A percentile compares a stretch with the other conserved stretches of the same genome.
phyloP scores from a whole-genome alignment of 2,329 filamentous ascomycete species.

The Stromatinia cepivora region DNA sequence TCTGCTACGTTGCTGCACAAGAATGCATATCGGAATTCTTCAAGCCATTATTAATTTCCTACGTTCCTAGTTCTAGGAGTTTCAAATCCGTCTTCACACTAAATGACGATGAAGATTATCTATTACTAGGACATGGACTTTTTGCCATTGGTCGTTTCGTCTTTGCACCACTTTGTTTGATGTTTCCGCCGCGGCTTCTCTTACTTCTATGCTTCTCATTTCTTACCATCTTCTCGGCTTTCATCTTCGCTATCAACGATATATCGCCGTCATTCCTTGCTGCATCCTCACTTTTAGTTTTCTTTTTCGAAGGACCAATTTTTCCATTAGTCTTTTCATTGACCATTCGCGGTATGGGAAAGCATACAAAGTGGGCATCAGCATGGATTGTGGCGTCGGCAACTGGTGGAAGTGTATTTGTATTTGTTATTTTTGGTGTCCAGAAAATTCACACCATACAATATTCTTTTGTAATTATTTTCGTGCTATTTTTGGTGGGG shows the following conservation, averaged over 20 bases:
- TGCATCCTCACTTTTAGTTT: slow-evolving; percentile 67
- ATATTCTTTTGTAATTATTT: slow-evolving; percentile 35
- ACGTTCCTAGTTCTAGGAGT: slow-evolving; percentile 42
- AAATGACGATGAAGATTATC: slow-evolving; percentile 59
- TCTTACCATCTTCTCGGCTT: slow-evolving; percentile 58
- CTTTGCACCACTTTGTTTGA: slow-evolving; percentile 59
- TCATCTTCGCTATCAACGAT: slow-evolving; percentile 50
- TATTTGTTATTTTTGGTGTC: slow-evolving; percentile 37
- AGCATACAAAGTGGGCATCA: slow-evolving; percentile 76
- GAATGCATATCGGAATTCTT: slow-evolving; percentile 64
- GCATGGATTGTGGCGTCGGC: slow-evolving; percentile 63
- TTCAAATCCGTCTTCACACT: slow-evolving; percentile 46
- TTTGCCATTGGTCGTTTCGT: slow-evolving; percentile 75
- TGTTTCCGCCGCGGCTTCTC: slow-evolving; percentile 69
- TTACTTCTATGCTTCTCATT: slow-evolving; percentile 58
- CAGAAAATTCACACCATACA: slow-evolving; percentile 28
- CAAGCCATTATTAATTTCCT: slow-evolving; percentile 48
- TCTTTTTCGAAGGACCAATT: slow-evolving; percentile 79
- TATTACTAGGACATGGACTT: slow-evolving; percentile 69
- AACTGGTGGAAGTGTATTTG: slow-evolving; percentile 36
- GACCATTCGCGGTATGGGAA: slow-evolving; percentile 75
- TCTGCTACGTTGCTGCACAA: slow-evolving; percentile 76
- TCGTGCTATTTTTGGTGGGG: slow-evolving; percentile 34
- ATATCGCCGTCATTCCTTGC: slow-evolving; percentile 48
- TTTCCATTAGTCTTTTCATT: slow-evolving; percentile 82